These are phyloP conservation scores for Eucalyptus globulus DNA, from an alignment of 345 rosid species.

Conservation along the genomic window DNA sequence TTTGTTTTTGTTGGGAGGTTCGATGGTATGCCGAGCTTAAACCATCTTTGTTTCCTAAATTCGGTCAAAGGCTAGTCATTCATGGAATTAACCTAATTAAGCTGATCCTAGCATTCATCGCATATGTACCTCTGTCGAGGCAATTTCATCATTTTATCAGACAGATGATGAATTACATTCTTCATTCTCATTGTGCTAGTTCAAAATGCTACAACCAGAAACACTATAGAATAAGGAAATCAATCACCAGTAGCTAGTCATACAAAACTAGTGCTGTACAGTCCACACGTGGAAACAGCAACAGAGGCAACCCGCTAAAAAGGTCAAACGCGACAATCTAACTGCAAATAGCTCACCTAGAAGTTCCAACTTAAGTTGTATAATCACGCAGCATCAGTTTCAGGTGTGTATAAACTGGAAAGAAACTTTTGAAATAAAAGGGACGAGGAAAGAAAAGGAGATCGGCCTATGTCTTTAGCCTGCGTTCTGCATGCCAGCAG, in stretches of 20 bases:
- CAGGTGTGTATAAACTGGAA: neutral
- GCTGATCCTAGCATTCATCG: neutral
- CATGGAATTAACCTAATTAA: neutral
- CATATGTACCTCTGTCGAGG: neutral
- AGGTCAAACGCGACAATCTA: neutral
- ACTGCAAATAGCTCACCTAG: neutral
- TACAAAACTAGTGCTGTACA: neutral
- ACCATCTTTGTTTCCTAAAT: neutral
- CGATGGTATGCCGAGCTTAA: neutral
- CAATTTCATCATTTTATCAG: neutral
- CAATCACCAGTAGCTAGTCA: neutral
- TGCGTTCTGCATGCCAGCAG: conserved; percentile 85
- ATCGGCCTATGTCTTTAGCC: conserved; percentile 17
- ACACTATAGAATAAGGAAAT: too few relatives aligned
- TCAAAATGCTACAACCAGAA: neutral
- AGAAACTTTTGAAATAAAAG: neutral
- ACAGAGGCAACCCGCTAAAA: neutral
- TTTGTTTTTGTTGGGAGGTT: neutral
- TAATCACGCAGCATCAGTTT: neutral
- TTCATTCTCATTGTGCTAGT: neutral
- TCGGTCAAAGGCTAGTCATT: too few relatives aligned
- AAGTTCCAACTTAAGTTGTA: neutral
- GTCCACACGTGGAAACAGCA: neutral
- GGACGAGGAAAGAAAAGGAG: neutral
- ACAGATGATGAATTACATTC: neutral